Conservation (phyloP, 805 yeast species). For the Saturnispora serradocipensis region DNA sequence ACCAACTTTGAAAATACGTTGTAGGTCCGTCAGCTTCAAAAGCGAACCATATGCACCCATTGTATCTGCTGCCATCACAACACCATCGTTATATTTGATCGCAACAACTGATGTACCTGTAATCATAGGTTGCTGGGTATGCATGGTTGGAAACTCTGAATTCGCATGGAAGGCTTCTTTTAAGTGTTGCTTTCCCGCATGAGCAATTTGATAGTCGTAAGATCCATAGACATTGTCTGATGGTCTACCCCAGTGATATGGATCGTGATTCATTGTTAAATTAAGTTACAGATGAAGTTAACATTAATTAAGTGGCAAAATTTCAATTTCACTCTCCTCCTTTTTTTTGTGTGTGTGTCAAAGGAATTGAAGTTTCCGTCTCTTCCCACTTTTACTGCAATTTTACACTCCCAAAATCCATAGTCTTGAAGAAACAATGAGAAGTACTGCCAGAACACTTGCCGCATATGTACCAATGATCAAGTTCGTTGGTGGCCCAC, state of each 20-base stretch:
- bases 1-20: conserved; percentile 81
- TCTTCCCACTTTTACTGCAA: background rate
- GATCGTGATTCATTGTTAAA: conserved; percentile 81
- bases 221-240: conserved; percentile 70
- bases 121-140: conserved; percentile 89
- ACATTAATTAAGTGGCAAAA: background rate
- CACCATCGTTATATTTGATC: conserved; percentile 82
- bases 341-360: background rate
- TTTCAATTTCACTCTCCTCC: background rate
- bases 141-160: conserved; percentile 56
- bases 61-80: conserved; percentile 91
- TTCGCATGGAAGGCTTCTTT: background rate
- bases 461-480: conserved; percentile 58
- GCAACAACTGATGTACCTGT: conserved; percentile 96
- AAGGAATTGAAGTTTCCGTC: background rate
- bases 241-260: conserved; percentile 94
- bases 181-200: conserved; percentile 30
- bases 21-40: conserved; percentile 75
- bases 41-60: conserved; percentile 90
- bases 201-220: conserved; percentile 67
- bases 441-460: conserved; percentile 20
- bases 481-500: conserved; percentile 81
- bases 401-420: background rate
- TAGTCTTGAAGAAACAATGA: conserved; percentile 17
- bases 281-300: background rate